These are phyloP conservation scores for Podaxis sp. DNA, from an alignment of 768 basidiomycete species.

Conservation along the genomic window DNA sequence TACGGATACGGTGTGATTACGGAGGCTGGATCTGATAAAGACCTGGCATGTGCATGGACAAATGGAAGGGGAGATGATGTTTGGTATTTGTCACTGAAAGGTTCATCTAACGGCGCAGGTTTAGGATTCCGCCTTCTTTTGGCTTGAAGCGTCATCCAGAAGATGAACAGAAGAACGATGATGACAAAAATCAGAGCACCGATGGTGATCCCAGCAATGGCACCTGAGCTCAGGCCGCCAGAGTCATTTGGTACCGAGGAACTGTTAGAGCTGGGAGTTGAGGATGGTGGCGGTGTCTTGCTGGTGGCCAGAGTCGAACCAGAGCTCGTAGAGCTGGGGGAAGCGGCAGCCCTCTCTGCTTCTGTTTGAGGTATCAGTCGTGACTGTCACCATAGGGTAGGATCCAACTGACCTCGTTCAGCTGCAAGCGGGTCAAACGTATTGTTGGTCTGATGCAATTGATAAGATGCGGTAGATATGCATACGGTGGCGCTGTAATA, in stretches of 20 bases:
- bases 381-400: not conserved
- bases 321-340: not conserved
- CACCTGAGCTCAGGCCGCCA: conserved; percentile 41
- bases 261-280: conserved; percentile 19
- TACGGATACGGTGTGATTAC: conserved; percentile 8
- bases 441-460: conserved; percentile 28
- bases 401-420: conserved; percentile 21
- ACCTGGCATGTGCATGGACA: conserved; percentile 1
- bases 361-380: not conserved
- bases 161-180: conserved; percentile 31
- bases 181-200: conserved; percentile 49
- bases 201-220: conserved; percentile 62
- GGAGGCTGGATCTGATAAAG: conserved; percentile 9
- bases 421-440: conserved; percentile 38
- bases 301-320: not conserved
- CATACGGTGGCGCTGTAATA: not conserved
- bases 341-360: not conserved
- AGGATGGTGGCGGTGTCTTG: conserved; percentile 11
- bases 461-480: conserved; percentile 8
- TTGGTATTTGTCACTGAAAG: not conserved
- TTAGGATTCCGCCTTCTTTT: conserved; percentile 20
- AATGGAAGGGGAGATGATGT: not conserved
- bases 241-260: conserved; percentile 3
- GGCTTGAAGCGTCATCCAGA: conserved; percentile 39
- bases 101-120: not conserved